Conservation (phyloP, 345 rosid species). For the Eutrema heterophyllum region DNA sequence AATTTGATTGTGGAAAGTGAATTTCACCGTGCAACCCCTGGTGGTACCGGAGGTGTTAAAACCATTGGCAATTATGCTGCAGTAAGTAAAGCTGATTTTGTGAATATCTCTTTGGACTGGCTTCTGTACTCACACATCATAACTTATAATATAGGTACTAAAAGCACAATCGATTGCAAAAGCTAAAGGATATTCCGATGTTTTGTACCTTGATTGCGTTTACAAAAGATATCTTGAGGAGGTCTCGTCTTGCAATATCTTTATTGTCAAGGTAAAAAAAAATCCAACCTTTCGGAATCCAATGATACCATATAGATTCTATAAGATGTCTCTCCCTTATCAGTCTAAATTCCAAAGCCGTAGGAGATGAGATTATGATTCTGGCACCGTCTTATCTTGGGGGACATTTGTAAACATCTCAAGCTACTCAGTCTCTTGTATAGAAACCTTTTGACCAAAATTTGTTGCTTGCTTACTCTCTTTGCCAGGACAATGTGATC, state of each 20-base stretch:
- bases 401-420: no score
- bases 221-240: constrained; percentile 31
- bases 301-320: no score
- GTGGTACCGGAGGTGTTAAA: constrained; percentile 96
- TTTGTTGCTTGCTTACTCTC: no score
- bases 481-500: constrained; percentile 55
- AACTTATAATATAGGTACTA: constrained; percentile 11
- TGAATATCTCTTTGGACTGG: background rate
- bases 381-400: no score
- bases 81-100: constrained; percentile 37
- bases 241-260: no score
- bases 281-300: no score
- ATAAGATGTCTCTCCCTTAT: no score
- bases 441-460: no score
- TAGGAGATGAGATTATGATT: no score
- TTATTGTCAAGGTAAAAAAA: no score
- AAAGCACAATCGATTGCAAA: constrained; percentile 34
- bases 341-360: no score
- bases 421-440: no score
- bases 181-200: constrained; percentile 35
- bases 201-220: constrained; percentile 34
- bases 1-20: constrained; percentile 31
- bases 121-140: background rate
- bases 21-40: constrained; percentile 82
- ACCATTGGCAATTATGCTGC: constrained; percentile 94